Evolutionary conservation across 139 green algal species (phyloP).

Genomic region (Chlorella sp.): DNA sequence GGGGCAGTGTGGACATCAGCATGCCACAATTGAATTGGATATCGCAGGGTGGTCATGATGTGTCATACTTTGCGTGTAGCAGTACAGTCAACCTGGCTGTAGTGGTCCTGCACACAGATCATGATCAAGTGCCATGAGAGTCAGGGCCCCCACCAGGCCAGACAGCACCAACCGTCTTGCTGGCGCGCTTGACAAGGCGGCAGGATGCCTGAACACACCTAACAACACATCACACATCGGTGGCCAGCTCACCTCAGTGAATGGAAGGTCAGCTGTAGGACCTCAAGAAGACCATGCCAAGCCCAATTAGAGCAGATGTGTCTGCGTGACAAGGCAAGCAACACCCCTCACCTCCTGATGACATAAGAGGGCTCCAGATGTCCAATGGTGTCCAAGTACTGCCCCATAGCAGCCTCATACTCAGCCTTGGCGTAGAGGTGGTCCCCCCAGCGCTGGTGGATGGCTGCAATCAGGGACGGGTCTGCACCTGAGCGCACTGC

Average conservation of each 20-base stretch:
- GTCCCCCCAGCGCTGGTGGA: constrained; percentile 59
- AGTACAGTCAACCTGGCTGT: too few relatives aligned
- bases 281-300: neutral
- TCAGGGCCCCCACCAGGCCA: too few relatives aligned
- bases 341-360: constrained; percentile 83
- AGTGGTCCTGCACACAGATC: too few relatives aligned
- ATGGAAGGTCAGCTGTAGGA: neutral
- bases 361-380: constrained; percentile 91
- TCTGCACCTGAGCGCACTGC: constrained; percentile 44
- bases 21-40: neutral
- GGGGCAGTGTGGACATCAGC: neutral
- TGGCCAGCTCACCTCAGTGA: neutral
- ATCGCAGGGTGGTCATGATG: neutral
- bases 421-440: constrained; percentile 86
- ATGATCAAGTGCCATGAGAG: too few relatives aligned
- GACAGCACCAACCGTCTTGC: too few relatives aligned
- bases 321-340: too few relatives aligned
- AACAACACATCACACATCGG: neutral
- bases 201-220: neutral
- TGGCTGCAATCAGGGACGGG: constrained; percentile 36
- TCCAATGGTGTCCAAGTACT: constrained; percentile 75
- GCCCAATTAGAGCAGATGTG: too few relatives aligned
- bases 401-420: constrained; percentile 84
- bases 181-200: too few relatives aligned
- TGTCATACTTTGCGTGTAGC: neutral